Conservation (phyloP, 257 asterid genomes). For the Voacanga thouarsii region DNA sequence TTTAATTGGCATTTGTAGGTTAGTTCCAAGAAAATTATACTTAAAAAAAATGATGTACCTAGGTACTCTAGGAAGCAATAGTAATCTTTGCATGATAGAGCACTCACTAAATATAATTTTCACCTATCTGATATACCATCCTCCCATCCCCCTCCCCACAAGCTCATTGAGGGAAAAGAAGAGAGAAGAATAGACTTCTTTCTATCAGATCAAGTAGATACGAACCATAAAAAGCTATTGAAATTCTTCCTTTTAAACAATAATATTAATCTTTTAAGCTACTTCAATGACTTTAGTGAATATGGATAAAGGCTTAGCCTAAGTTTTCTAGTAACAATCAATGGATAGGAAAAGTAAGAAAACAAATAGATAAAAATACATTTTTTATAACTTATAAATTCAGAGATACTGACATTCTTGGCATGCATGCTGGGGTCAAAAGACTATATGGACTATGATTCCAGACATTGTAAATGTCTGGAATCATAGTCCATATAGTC, state of each 20-base stretch:
- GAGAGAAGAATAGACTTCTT: not conserved
- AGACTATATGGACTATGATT: not conserved
- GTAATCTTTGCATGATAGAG: not conserved
- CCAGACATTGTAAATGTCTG: not conserved
- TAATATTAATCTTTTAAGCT: too few species aligned
- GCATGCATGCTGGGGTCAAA: not conserved
- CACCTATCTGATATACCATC: not conserved
- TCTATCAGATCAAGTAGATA: not conserved
- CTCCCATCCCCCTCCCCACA: not conserved
- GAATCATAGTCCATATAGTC: not conserved
- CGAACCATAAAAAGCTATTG: not conserved
- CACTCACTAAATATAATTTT: not conserved
- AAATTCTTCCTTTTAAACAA: not conserved
- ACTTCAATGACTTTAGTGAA: not conserved
- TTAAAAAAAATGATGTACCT: too few species aligned
- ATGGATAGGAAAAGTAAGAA: too few species aligned
- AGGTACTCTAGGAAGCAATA: not conserved
- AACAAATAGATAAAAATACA: too few species aligned
- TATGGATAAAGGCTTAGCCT: not conserved
- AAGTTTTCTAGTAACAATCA: not conserved
- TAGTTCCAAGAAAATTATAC: not conserved
- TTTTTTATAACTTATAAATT: not conserved
- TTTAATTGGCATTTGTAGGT: conserved; percentile 79
- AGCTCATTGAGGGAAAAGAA: not conserved
- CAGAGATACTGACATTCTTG: not conserved